Conservation (phyloP, 1,139 yeast species). For the Kurtzmaniella natalensis region DNA sequence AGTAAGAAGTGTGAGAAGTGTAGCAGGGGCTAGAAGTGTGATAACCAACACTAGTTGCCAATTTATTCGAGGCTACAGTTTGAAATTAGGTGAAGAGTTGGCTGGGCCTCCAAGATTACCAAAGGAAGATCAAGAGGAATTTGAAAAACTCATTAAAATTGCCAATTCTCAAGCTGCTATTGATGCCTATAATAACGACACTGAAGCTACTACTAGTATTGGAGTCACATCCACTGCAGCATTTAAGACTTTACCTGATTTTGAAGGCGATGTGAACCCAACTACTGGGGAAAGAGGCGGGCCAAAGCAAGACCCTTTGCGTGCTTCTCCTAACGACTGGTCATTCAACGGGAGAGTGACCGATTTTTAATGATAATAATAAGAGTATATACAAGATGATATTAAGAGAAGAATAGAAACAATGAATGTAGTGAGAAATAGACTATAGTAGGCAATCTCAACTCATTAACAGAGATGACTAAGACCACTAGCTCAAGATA, state of each 20-base stretch:
- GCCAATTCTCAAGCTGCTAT: constrained; percentile 81
- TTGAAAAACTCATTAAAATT: constrained; percentile 74
- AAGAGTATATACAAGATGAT: too few relatives aligned
- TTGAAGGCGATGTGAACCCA: constrained; percentile 93
- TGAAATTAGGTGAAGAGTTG: constrained; percentile 6
- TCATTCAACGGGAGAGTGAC: constrained; percentile 95
- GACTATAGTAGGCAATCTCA: too few relatives aligned
- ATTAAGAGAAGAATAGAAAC: too few relatives aligned
- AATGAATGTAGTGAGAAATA: too few relatives aligned
- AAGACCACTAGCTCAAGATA: too few relatives aligned
- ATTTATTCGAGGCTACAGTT: constrained; percentile 2
- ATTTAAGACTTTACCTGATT: constrained; percentile 82
- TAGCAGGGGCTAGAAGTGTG: too few relatives aligned
- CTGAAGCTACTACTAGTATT: constrained; percentile 3
- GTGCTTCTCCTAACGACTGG: constrained; percentile 75
- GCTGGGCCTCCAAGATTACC: constrained; percentile 72
- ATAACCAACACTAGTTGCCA: too few relatives aligned
- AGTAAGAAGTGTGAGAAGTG: too few relatives aligned
- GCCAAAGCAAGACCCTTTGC: constrained; percentile 96
- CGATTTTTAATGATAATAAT: too few relatives aligned
- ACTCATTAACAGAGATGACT: too few relatives aligned
- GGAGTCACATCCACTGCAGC: constrained; percentile 43
- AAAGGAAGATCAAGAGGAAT: constrained; percentile 86
- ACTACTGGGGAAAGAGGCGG: constrained; percentile 94
- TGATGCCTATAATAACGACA: constrained; percentile 54